Evolutionary conservation across 2,329 filamentous ascomycete species (phyloP), one percentile per base, ranked within the genome.

Genomic region (Claviceps sp.): DNA sequence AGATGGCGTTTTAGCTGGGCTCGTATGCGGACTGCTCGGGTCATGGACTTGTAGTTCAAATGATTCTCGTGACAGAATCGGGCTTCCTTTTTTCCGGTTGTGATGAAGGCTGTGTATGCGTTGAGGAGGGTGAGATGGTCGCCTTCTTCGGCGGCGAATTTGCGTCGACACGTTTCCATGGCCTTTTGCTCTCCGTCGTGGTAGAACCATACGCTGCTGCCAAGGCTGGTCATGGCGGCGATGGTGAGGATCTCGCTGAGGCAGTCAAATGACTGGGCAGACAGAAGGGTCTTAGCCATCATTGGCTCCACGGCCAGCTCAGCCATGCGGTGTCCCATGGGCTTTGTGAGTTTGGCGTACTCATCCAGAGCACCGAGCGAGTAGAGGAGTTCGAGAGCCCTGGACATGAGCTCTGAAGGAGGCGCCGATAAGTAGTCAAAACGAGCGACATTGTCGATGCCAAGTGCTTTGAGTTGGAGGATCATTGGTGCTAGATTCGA

Each of bases 81-180:
- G 1, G 85, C 71, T 55, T 94, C 87, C 63, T 91, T 93, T 60
- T 82, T 84, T 2, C 89, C 90, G 54, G 82, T 86, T 1, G 83
- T 87, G 48, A 91, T 73, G 62, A 97, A 97, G 0, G 88, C 80
- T 62, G 90, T 85, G 63, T 93, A 97, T n/a, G 90, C 86, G 60
- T 98, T 97, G 42, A 96, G 76, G 11, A 96, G 77, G 1, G 90
- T 96, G 23, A 97, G 69, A 60, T 97, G 91, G 60, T 98, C 93
- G 1, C 93, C 93, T 70, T 97, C 90, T 55, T 94, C 88, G 6
- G 84, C 90, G 0, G 91, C 88, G 62, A 97, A 97, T 61, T 85
- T 87, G 47, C 87, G 78, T 46, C 86, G 77, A 29, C 83, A 80
- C 20, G 77, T 82, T 62, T 95, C 88, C 64, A 85, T 79, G 49